Evolutionary conservation across 768 basidiomycete genomes (phyloP), one percentile per base, ranked within the genome.

Genomic region (Amanita muscaria): DNA sequence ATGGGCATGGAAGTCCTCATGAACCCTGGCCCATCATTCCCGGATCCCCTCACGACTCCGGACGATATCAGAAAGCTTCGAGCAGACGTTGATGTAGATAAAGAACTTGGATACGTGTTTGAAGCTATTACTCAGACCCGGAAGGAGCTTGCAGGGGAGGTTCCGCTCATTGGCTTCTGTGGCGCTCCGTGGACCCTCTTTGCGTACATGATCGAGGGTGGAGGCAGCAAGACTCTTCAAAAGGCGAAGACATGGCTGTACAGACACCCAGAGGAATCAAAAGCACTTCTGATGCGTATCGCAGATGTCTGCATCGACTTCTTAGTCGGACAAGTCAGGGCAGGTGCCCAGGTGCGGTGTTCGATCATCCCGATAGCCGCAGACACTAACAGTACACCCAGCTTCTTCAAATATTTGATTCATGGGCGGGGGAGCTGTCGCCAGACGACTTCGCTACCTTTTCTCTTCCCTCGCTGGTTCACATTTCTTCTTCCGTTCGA

Each of bases 121-220:
- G 77, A 88, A 38, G 96, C 96, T 19, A 81, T 99, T 63, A 91
- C 84, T 9, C 60, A 79, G 55, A 92, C 93, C 6, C 76, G 96
- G 47, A 73, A 75, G 40, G 83, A 72, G 39, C 71, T 98, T 44
- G 73, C 79, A 1, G 96, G 94, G 16, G 77, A 88, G 59, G 92
- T 98, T 11, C 94, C 96, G 10, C 70, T 99, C 46, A 96, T 99
- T 54, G 96, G 96, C 9, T 99, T 99, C 66, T 89, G 81, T 58
- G 96, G 94, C 31, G 92, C 91, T 0, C 96, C 96, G 1, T 98
- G 96, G 96, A 99, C 96, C 3, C 76, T 98, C 42, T 92, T 99
- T 67, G 79, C 83, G 16, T 99, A 98, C 62, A 99, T 99, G 96
- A 76, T 96, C 56, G 96, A 98, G 62, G 96, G 96, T 6, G 94